Conservation (phyloP, 768 basidiomycete genomes). For the Boletus rex-veris region DNA sequence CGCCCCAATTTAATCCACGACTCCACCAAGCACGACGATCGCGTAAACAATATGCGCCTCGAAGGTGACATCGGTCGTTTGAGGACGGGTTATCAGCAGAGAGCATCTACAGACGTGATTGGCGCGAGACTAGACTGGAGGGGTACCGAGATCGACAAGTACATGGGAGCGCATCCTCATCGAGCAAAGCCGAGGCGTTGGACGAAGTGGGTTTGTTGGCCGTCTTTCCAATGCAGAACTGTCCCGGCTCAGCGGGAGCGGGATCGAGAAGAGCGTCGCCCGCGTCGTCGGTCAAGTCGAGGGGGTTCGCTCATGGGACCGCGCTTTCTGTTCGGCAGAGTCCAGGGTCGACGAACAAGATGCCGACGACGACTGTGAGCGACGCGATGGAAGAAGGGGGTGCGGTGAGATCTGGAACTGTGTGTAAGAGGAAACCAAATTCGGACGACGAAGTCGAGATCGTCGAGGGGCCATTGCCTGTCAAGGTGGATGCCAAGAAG, state of each 20-base stretch:
- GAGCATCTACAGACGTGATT: conserved; percentile 68
- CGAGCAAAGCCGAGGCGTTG: conserved; percentile 21
- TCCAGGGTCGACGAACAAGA: conserved; percentile 42
- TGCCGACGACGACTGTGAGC: conserved; percentile 42
- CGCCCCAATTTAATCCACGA: neutral
- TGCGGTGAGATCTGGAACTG: neutral
- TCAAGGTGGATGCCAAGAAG: conserved; percentile 37
- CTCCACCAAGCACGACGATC: conserved; percentile 16
- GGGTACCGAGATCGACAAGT: conserved; percentile 13
- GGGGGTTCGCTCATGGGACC: conserved; percentile 28
- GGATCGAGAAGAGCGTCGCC: conserved; percentile 42
- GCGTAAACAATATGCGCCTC: conserved; percentile 19
- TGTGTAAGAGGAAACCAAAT: conserved; percentile 49
- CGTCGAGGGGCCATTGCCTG: conserved; percentile 43
- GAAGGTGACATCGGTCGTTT: conserved; percentile 53
- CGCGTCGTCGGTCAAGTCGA: conserved; percentile 48
- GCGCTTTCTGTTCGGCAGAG: conserved; percentile 41
- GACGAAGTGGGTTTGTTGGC: conserved; percentile 32
- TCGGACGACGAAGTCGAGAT: conserved; percentile 59
- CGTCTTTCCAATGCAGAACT: conserved; percentile 18
- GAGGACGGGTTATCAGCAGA: conserved; percentile 64
- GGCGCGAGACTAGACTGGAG: conserved; percentile 64
- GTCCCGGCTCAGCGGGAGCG: conserved; percentile 9
- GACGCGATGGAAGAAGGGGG: conserved; percentile 45
- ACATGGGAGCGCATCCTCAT: conserved; percentile 4